A percentile compares a stretch with the other conserved stretches of the same genome.
phyloP scores from a whole-genome alignment of 768 basidiomycete species.

The Leccinum obscurum region DNA sequence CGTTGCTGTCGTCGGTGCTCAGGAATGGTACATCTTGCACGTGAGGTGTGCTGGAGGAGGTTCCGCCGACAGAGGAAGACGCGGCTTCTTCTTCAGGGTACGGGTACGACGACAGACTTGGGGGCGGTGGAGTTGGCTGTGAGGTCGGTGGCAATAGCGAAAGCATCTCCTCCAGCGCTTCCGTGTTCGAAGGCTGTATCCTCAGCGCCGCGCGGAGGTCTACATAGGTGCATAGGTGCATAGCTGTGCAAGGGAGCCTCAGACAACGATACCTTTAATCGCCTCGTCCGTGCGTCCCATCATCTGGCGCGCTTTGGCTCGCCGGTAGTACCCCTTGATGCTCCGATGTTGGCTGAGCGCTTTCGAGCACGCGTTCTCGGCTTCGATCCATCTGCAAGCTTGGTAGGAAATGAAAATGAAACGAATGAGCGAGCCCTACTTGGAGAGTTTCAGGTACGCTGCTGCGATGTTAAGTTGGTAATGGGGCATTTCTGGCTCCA shows the following conservation, averaged over 20 bases:
- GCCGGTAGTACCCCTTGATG: constrained; percentile 68
- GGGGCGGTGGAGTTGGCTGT: constrained; percentile 12
- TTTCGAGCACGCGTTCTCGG: constrained; percentile 67
- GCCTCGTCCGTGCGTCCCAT: constrained; percentile 57
- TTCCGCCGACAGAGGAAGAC: constrained; percentile 31
- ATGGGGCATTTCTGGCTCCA: constrained; percentile 72
- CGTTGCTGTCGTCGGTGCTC: constrained; percentile 17
- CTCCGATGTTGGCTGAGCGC: constrained; percentile 66
- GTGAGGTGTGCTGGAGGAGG: constrained; percentile 11
- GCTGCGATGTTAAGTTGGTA: constrained; percentile 79
- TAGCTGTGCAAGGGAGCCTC: not conserved
- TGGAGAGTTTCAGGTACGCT: constrained; percentile 66
- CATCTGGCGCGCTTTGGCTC: constrained; percentile 67
- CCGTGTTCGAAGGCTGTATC: constrained; percentile 62
- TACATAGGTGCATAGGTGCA: constrained; percentile 25
- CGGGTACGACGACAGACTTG: not conserved
- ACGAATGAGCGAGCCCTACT: constrained; percentile 39
- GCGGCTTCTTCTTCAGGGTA: constrained; percentile 23
- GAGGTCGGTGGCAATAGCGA: constrained; percentile 33
- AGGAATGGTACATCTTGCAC: constrained; percentile 13
- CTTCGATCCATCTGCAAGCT: constrained; percentile 62
- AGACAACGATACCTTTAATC: constrained; percentile 46
- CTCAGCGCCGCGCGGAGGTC: constrained; percentile 62
- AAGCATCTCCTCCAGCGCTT: constrained; percentile 58
- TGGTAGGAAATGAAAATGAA: constrained; percentile 13